These are phyloP conservation scores for Acer campestre DNA, from an alignment of 345 rosid genomes.

Conservation along the genomic window DNA sequence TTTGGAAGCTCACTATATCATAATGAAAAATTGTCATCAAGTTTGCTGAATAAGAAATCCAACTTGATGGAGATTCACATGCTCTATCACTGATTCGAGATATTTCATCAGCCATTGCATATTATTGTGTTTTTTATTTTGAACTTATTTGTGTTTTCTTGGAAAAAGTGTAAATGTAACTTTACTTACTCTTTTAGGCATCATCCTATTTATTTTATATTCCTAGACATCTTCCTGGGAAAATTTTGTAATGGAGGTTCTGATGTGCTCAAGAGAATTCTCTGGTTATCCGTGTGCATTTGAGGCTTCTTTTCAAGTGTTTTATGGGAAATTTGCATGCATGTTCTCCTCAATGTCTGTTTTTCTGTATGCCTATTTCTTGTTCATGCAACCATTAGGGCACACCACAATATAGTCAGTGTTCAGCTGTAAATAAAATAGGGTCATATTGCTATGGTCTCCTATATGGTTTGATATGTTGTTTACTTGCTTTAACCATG, in stretches of 20 bases:
- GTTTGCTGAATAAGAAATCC: not conserved
- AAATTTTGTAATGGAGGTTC: too few species aligned
- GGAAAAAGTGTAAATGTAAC: too few species aligned
- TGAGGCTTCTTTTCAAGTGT: not conserved
- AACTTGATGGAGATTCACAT: not conserved
- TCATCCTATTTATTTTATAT: too few species aligned
- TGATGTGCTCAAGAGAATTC: too few species aligned
- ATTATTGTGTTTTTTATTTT: not conserved
- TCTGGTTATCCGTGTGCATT: not conserved
- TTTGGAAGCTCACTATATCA: not conserved
- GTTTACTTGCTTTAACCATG: constrained; percentile 12
- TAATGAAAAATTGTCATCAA: not conserved
- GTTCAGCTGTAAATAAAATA: not conserved
- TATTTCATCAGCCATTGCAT: not conserved
- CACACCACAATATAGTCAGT: not conserved
- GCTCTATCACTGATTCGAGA: not conserved
- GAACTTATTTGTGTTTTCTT: too few species aligned
- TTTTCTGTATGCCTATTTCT: not conserved
- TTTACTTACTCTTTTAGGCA: too few species aligned
- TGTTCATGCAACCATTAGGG: not conserved
- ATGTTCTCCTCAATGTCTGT: not conserved
- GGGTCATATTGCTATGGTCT: not conserved
- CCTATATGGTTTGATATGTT: not conserved
- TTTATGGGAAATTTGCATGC: not conserved
- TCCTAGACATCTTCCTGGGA: too few species aligned